A percentile compares a stretch with the other conserved stretches of the same genome.
These are phyloP conservation scores for Talaromyces islandicus DNA, from an alignment of 2,329 filamentous ascomycete genomes.

Conservation along the genomic window DNA sequence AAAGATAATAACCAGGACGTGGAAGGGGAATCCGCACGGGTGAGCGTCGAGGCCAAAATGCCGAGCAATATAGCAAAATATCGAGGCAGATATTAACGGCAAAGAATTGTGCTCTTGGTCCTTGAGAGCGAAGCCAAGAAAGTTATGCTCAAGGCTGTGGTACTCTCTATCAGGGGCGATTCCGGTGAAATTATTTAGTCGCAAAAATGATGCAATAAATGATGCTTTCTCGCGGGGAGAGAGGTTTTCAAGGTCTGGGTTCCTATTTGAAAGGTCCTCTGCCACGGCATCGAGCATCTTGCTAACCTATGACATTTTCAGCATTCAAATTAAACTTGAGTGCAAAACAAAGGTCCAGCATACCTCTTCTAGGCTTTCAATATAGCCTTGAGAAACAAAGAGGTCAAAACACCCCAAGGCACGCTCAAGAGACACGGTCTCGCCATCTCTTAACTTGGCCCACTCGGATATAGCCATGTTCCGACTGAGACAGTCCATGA, in stretches of 20 bases:
- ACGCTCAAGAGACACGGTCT: slow-evolving; percentile 58
- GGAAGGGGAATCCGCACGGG: slow-evolving; percentile 75
- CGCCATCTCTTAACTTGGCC: slow-evolving; percentile 50
- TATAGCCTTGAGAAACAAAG: slow-evolving; percentile 70
- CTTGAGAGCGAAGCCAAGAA: slow-evolving; percentile 74
- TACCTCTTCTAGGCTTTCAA: slow-evolving; percentile 70
- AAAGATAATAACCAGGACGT: slow-evolving; percentile 75
- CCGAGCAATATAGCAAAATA: slow-evolving; percentile 74
- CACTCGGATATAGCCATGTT: slow-evolving; percentile 73
- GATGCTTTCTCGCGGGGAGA: slow-evolving; percentile 64
- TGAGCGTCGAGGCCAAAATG: slow-evolving; percentile 69
- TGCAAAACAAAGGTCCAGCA: not conserved
- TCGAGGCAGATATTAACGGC: slow-evolving; percentile 78
- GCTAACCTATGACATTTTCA: slow-evolving; percentile 48
- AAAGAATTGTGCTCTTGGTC: slow-evolving; percentile 70
- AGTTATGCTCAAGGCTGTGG: slow-evolving; percentile 76
- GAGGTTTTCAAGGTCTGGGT: slow-evolving; percentile 49
- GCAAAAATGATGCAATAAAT: slow-evolving; percentile 63
- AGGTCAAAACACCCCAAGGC: slow-evolving; percentile 81
- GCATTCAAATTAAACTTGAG: not conserved
- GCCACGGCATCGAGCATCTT: slow-evolving; percentile 61
- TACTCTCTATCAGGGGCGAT: slow-evolving; percentile 65
- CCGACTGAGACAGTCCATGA: slow-evolving; percentile 75
- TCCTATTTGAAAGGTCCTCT: slow-evolving; percentile 46
- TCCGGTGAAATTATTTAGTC: slow-evolving; percentile 62